Evolutionary conservation across 495 filamentous ascomycete genomes (phyloP), one percentile per base, ranked within the genome.

Genomic region (Xylaria bambusicola): DNA sequence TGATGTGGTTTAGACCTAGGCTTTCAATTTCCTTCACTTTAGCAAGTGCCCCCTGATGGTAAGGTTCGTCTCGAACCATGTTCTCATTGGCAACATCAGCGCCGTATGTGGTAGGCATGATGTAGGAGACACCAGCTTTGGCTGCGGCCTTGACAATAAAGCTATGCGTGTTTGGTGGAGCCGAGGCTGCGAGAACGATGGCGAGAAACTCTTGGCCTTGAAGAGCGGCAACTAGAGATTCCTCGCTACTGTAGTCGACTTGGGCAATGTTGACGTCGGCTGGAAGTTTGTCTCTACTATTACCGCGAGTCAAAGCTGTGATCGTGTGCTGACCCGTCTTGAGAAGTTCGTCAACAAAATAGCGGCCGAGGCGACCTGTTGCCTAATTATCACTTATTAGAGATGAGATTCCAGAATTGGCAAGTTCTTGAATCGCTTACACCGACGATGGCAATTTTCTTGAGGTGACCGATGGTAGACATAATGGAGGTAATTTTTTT

Each of bases 41-140:
- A 10, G 24, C 40, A 26, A 56, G 2, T 17, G 24, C 36, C 17
- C 26, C 52, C 26, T 46, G 38, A 17, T 45, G 27, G 5, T 35
- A 38, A 8, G 27, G 10, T n/a, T 33, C 52, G 15, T 44, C 38
- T 12, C 26, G 20, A 35, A 45, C 26, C 24, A 45, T 3, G 17
- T 27, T 36, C 40, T 45, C 26, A 26, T 56, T 69, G 10, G 56
- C 33, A 9, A 33, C 51, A 55, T 82, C 77, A 21, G 57, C 47
- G 9, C 76, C 77, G 54, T 66, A 88, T 46, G 77, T 76, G 62
- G 83, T 85, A 6, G 86, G 85, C 20, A 86, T 61, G 38, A 87
- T 69, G 71, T 79, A 86, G 0, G 67, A 70, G 0, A 88, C 80
- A 1, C 77, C 78, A 1, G 86, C 85, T 38, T 78, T 71, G 4